Conservation (phyloP, 371 early-diverging fungal genomes). For the Syncephalastrum sp. region DNA sequence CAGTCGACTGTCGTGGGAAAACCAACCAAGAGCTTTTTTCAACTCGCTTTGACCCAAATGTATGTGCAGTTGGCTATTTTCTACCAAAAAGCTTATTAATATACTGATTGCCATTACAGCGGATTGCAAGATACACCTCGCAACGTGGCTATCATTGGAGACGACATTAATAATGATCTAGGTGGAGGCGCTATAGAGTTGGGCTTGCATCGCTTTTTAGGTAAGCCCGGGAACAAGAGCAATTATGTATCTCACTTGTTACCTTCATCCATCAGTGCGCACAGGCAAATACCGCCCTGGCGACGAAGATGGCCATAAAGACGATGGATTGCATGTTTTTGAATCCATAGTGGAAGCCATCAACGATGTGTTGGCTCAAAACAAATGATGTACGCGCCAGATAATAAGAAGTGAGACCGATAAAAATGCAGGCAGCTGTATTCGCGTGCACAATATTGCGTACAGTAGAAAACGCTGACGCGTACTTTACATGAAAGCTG, state of each 20-base stretch:
- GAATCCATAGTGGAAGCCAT: slow-evolving; percentile 46
- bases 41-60: slow-evolving; percentile 74
- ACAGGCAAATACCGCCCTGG: slow-evolving; percentile 82
- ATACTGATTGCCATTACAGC: slow-evolving; percentile 9
- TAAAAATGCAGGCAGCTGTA: too few relatives aligned
- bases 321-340: slow-evolving; percentile 21
- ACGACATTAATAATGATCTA: slow-evolving; percentile 79
- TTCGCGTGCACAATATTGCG: too few relatives aligned
- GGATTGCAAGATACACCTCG: slow-evolving; percentile 32
- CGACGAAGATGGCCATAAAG: slow-evolving; percentile 54
- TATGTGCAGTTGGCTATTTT: slow-evolving; percentile 18
- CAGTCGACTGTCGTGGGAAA: slow-evolving; percentile 82
- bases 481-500: too few relatives aligned
- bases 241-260: background rate
- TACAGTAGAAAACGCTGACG: too few relatives aligned
- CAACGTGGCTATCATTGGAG: slow-evolving; percentile 81
- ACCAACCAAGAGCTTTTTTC: slow-evolving; percentile 73
- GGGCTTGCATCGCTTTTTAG: slow-evolving; percentile 70
- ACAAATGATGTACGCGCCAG: background rate
- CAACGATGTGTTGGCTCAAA: slow-evolving; percentile 29
- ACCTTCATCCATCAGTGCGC: slow-evolving; percentile 41
- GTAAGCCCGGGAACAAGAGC: slow-evolving; percentile 16
- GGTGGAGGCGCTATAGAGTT: slow-evolving; percentile 73
- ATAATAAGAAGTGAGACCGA: too few relatives aligned
- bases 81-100: background rate